phyloP scores from a whole-genome alignment of 306 rosid species.

The Gastrolobium villosum region DNA sequence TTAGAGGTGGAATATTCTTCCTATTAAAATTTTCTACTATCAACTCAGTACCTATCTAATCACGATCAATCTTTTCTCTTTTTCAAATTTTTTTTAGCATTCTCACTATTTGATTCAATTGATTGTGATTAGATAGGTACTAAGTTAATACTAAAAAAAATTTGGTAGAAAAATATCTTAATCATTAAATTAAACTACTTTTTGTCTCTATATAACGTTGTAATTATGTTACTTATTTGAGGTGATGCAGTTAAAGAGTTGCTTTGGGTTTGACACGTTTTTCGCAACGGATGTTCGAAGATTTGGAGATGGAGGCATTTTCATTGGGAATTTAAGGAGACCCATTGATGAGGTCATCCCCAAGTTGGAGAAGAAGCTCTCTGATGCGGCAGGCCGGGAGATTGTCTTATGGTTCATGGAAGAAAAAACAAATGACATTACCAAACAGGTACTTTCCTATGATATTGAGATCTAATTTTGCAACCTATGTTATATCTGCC shows the following conservation, averaged over 20 bases:
- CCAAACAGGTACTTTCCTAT: conserved; percentile 74
- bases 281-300: conserved; percentile 93
- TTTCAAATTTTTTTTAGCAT: no score
- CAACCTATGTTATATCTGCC: not conserved
- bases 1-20: no score
- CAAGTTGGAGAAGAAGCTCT: conserved; percentile 82
- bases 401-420: conserved; percentile 96
- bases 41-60: no score
- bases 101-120: no score
- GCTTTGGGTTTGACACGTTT: conserved; percentile 90
- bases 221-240: conserved; percentile 17
- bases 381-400: conserved; percentile 83
- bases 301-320: conserved; percentile 97
- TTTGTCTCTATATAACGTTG: no score
- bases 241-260: conserved; percentile 72
- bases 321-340: conserved; percentile 86
- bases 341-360: conserved; percentile 93
- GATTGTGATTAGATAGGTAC: no score
- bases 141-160: no score
- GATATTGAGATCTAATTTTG: not conserved
- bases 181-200: no score
- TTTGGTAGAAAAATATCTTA: no score
- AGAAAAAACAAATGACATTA: conserved; percentile 78
- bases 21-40: no score
- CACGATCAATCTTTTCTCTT: no score